Evolutionary conservation across 2,329 filamentous ascomycete species (phyloP).

Genomic region (Stylonectria norvegica): DNA sequence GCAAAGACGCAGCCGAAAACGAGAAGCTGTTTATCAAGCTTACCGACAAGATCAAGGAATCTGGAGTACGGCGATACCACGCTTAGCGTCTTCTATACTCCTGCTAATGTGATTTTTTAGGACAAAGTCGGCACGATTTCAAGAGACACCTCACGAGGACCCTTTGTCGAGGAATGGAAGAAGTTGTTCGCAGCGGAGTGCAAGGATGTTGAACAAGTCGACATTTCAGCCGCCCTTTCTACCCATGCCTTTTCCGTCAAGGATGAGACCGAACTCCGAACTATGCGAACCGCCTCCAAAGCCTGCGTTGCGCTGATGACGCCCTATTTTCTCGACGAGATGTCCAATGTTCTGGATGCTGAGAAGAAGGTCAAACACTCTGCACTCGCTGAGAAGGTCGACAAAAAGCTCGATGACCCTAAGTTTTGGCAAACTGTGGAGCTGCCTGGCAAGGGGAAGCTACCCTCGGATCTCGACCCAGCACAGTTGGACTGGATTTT

Average conservation of each 20-base stretch:
- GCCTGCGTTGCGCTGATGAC: slow-evolving; percentile 94
- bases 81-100: too few species aligned
- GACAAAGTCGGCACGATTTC: slow-evolving; percentile 86
- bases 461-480: slow-evolving; percentile 83
- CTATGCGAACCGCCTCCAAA: slow-evolving; percentile 90
- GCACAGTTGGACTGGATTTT: slow-evolving; percentile 92
- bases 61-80: slow-evolving; percentile 77
- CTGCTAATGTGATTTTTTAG: slow-evolving; percentile 48
- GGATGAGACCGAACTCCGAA: slow-evolving; percentile 88
- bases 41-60: slow-evolving; percentile 78
- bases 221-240: slow-evolving; percentile 79
- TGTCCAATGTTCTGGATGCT: slow-evolving; percentile 91
- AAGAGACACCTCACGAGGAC: slow-evolving; percentile 80
- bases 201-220: slow-evolving; percentile 85
- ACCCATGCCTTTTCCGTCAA: slow-evolving; percentile 84
- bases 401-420: slow-evolving; percentile 84
- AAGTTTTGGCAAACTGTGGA: slow-evolving; percentile 88
- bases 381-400: slow-evolving; percentile 78
- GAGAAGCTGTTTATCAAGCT: slow-evolving; percentile 85
- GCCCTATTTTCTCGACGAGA: slow-evolving; percentile 95
- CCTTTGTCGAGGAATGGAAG: slow-evolving; percentile 97
- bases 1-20: slow-evolving; percentile 89
- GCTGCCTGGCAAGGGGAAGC: slow-evolving; percentile 66
- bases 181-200: slow-evolving; percentile 71
- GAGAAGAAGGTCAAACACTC: slow-evolving; percentile 97